phyloP scores from a whole-genome alignment of 2,329 filamentous ascomycete genomes.

The Ophiocordyceps australis region DNA sequence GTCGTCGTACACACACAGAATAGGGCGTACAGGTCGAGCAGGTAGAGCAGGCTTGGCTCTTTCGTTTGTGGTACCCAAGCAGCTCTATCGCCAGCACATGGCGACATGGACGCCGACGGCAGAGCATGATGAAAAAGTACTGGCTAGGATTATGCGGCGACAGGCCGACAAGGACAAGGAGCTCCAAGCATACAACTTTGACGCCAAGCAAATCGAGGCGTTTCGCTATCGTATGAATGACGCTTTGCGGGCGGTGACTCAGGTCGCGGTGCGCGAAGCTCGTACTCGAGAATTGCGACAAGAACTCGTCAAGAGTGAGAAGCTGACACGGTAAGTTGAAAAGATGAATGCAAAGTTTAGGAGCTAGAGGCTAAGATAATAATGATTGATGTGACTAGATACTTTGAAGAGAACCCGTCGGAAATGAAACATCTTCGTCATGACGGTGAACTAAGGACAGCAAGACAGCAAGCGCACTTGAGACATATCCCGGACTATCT shows the following conservation, averaged over 20 bases:
- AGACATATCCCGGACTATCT: constrained; percentile 92
- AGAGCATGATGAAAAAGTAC: constrained; percentile 69
- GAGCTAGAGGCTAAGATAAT: too few relatives aligned
- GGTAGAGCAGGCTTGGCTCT: constrained; percentile 86
- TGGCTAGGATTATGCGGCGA: constrained; percentile 62
- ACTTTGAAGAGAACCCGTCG: constrained; percentile 93
- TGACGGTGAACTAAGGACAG: constrained; percentile 71
- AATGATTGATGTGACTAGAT: too few relatives aligned
- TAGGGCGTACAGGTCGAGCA: constrained; percentile 81
- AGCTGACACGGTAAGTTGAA: constrained; percentile 48
- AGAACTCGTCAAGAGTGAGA: constrained; percentile 85
- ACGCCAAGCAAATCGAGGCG: constrained; percentile 83
- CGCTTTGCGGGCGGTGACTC: constrained; percentile 75
- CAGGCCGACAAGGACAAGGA: constrained; percentile 66
- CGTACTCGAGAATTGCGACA: constrained; percentile 73
- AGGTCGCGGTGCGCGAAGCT: constrained; percentile 77
- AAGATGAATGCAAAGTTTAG: too few relatives aligned
- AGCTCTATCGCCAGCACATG: constrained; percentile 75
- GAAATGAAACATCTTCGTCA: constrained; percentile 79
- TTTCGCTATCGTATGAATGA: constrained; percentile 94
- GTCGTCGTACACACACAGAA: constrained; percentile 92
- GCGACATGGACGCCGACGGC: constrained; percentile 60
- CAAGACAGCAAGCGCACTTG: constrained; percentile 71
- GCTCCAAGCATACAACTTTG: constrained; percentile 81
- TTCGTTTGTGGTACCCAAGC: constrained; percentile 79